Evolutionary conservation across 164 flowering plant genomes (phyloP).

Genomic region (Magnolia officinalis): DNA sequence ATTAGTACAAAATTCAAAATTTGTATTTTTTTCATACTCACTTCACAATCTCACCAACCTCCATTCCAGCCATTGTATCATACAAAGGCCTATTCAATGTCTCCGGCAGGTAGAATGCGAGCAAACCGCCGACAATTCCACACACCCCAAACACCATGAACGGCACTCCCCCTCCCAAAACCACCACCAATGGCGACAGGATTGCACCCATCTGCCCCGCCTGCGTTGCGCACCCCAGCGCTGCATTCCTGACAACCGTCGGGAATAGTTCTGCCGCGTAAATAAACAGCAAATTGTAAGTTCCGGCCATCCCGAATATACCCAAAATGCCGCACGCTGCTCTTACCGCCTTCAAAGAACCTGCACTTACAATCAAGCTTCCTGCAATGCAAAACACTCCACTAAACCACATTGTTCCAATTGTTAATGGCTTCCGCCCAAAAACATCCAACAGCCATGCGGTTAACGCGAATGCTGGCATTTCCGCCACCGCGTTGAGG

Average conservation of each 20-base stretch:
- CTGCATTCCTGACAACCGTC: constrained; percentile 88
- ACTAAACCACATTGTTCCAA: constrained; percentile 75
- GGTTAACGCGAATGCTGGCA: constrained; percentile 78
- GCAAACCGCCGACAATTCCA: constrained; percentile 59
- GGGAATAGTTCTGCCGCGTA: constrained; percentile 88
- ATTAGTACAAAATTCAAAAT: no score
- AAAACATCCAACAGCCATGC: constrained; percentile 53
- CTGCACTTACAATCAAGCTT: constrained; percentile 24
- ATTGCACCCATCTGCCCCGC: constrained; percentile 92
- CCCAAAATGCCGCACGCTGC: constrained; percentile 76
- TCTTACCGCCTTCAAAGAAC: constrained; percentile 42
- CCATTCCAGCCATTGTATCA: constrained; percentile 79
- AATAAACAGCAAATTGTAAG: constrained; percentile 74
- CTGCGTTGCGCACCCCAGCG: constrained; percentile 77
- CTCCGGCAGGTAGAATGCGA: constrained; percentile 76
- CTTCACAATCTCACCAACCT: constrained; percentile 36
- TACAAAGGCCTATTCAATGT: constrained; percentile 71
- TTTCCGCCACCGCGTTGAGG: constrained; percentile 75
- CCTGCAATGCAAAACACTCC: constrained; percentile 71
- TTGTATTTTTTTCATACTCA: neutral
- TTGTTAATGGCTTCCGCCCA: constrained; percentile 69
- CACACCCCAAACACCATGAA: constrained; percentile 64
- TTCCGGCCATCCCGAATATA: constrained; percentile 88
- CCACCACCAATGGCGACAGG: constrained; percentile 84
- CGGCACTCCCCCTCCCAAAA: constrained; percentile 64